Conservation (phyloP, 768 basidiomycete genomes). For the Boletellus sp. region DNA sequence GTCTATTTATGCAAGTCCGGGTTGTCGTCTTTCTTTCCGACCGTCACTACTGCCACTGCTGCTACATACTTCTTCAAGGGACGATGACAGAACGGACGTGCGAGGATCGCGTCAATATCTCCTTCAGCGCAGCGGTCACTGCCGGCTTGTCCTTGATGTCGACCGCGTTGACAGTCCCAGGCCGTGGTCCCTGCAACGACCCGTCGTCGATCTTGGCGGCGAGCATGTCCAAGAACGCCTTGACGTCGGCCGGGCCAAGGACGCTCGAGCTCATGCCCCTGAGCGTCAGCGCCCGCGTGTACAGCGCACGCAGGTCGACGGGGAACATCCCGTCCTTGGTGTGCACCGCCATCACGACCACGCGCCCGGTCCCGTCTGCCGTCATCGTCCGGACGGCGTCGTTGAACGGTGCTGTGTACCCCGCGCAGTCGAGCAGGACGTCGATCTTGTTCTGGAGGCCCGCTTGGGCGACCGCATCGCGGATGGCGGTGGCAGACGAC, state of each 20-base stretch:
- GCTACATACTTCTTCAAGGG: conserved; percentile 7
- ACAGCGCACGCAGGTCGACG: conserved; percentile 30
- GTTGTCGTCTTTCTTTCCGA: not conserved
- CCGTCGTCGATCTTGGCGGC: conserved; percentile 31
- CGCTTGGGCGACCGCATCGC: conserved; percentile 25
- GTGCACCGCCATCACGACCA: conserved; percentile 34
- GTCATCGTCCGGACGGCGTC: conserved; percentile 34
- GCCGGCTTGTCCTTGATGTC: conserved; percentile 17
- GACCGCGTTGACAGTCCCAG: conserved; percentile 16
- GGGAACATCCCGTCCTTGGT: conserved; percentile 31
- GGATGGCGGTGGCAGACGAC: conserved; percentile 31
- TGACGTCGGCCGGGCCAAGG: conserved; percentile 19
- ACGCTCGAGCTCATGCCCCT: conserved; percentile 32
- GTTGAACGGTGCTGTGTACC: conserved; percentile 32
- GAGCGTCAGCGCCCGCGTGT: conserved; percentile 29
- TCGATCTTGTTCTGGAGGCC: conserved; percentile 31
- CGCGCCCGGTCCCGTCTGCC: conserved; percentile 30
- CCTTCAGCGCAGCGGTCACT: conserved; percentile 21
- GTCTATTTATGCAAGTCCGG: not conserved
- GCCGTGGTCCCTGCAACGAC: conserved; percentile 24
- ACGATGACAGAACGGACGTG: conserved; percentile 29
- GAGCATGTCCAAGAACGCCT: conserved; percentile 27
- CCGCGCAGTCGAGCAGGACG: conserved; percentile 33
- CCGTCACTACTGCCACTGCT: not conserved
- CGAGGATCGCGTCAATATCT: conserved; percentile 26